These are phyloP conservation scores for Plantago ovata DNA, from an alignment of 257 asterid species.

Conservation along the genomic window DNA sequence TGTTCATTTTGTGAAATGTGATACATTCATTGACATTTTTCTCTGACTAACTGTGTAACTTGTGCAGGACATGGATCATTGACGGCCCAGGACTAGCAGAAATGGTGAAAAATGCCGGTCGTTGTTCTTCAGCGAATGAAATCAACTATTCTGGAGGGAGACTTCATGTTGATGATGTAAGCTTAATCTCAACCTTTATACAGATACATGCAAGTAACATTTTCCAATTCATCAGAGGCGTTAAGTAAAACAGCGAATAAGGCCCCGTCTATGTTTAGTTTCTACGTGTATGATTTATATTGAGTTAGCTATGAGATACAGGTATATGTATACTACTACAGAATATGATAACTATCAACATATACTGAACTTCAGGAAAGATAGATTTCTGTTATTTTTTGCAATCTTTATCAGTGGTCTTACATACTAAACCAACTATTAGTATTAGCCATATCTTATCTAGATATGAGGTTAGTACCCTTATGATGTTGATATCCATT, in stretches of 20 bases:
- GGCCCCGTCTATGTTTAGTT: not conserved
- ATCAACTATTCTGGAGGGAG: conserved; percentile 70
- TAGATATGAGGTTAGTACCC: not conserved
- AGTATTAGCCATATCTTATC: not conserved
- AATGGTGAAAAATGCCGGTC: conserved; percentile 67
- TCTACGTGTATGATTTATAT: not conserved
- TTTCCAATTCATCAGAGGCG: too few species aligned
- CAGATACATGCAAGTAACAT: not conserved
- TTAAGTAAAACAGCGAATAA: not conserved
- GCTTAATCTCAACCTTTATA: conserved; percentile 12
- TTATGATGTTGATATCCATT: conserved; percentile 10
- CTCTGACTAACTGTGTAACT: not conserved
- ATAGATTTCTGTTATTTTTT: too few species aligned
- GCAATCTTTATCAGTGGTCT: too few species aligned
- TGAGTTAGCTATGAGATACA: too few species aligned
- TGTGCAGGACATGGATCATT: conserved; percentile 73
- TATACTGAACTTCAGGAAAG: too few species aligned
- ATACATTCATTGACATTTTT: too few species aligned
- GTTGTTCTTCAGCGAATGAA: conserved; percentile 41
- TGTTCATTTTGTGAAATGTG: not conserved
- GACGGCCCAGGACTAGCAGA: conserved; percentile 62
- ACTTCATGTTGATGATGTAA: conserved; percentile 61
- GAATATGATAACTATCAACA: too few species aligned
- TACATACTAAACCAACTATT: too few species aligned
- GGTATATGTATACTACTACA: too few species aligned